These are phyloP conservation scores for Daldinia caldariorum DNA, from an alignment of 495 filamentous ascomycete species.

Conservation along the genomic window DNA sequence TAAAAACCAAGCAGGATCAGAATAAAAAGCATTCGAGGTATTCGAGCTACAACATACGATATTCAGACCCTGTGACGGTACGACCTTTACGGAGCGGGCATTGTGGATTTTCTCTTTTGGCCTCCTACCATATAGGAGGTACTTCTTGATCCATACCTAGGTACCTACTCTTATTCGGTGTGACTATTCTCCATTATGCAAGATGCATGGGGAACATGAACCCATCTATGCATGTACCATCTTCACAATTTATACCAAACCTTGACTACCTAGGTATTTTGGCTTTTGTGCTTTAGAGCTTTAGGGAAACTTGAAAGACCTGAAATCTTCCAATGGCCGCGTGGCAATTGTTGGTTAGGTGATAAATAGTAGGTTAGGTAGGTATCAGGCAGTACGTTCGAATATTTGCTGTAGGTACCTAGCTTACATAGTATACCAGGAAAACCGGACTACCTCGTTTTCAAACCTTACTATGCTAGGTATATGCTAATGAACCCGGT, in stretches of 20 bases:
- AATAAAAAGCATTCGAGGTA: not conserved
- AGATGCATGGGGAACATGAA: conserved; percentile 14
- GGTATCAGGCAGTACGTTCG: not conserved
- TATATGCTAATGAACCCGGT: not conserved
- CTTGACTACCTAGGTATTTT: conserved; percentile 1
- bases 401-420: not conserved
- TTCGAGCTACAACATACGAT: conserved; percentile 4
- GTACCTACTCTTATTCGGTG: conserved; percentile 28
- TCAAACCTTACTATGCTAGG: not conserved
- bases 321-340: conserved; percentile 18
- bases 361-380: too few species aligned
- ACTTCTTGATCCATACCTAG: conserved; percentile 9
- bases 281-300: not conserved
- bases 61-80: not conserved
- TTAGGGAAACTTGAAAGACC: too few species aligned
- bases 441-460: not conserved
- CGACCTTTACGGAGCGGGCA: conserved; percentile 5
- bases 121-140: not conserved
- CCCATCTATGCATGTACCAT: conserved; percentile 29
- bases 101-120: not conserved
- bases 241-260: conserved; percentile 15
- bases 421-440: not conserved
- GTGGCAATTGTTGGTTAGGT: not conserved
- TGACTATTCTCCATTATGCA: conserved; percentile 33
- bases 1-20: not conserved